A percentile compares a stretch with the other conserved stretches of the same genome.
Conservation (phyloP, 495 filamentous ascomycete genomes). For the Coniosporium apollinis region DNA sequence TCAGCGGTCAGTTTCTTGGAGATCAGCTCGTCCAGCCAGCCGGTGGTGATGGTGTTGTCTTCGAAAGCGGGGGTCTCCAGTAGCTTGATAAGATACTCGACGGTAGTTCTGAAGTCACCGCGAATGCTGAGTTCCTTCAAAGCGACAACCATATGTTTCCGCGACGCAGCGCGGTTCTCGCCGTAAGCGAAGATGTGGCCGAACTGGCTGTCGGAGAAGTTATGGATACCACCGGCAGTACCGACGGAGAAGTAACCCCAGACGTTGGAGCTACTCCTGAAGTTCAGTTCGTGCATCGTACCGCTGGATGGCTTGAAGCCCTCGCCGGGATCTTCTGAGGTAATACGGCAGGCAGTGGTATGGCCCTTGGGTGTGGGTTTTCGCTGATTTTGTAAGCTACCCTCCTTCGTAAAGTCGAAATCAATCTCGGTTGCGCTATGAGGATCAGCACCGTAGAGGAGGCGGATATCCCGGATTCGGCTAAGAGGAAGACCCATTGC, state of each 20-base stretch:
- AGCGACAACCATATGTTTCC: slow-evolving; percentile 99
- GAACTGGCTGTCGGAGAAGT: slow-evolving; percentile 97
- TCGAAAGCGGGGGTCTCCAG: slow-evolving; percentile 97
- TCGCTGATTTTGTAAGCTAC: slow-evolving; percentile 70
- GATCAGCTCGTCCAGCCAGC: slow-evolving; percentile 97
- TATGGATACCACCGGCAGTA: slow-evolving; percentile 91
- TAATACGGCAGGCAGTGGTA: slow-evolving; percentile 97
- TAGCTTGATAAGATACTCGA: slow-evolving; percentile 98
- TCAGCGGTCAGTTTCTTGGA: slow-evolving; percentile 95
- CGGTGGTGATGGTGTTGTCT: slow-evolving; percentile 97
- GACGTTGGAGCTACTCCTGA: slow-evolving; percentile 93
- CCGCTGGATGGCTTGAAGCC: slow-evolving; percentile 98
- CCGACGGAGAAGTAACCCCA: slow-evolving; percentile 99
- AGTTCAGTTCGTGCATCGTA: slow-evolving; percentile 98
- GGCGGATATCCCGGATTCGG: slow-evolving; percentile 85
- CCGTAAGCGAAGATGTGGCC: slow-evolving; percentile 99
- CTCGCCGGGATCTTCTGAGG: slow-evolving; percentile 96
- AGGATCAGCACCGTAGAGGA: slow-evolving; percentile 92
- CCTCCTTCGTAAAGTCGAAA: slow-evolving; percentile 84
- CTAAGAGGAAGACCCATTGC: slow-evolving; percentile 97
- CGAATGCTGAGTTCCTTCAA: slow-evolving; percentile 98
- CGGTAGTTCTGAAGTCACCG: slow-evolving; percentile 95
- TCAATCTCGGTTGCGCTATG: slow-evolving; percentile 76
- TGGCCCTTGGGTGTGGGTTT: slow-evolving; percentile 88
- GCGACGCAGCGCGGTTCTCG: slow-evolving; percentile 84